phyloP scores from a whole-genome alignment of 2,329 filamentous ascomycete species.

The Verticillium longisporum region DNA sequence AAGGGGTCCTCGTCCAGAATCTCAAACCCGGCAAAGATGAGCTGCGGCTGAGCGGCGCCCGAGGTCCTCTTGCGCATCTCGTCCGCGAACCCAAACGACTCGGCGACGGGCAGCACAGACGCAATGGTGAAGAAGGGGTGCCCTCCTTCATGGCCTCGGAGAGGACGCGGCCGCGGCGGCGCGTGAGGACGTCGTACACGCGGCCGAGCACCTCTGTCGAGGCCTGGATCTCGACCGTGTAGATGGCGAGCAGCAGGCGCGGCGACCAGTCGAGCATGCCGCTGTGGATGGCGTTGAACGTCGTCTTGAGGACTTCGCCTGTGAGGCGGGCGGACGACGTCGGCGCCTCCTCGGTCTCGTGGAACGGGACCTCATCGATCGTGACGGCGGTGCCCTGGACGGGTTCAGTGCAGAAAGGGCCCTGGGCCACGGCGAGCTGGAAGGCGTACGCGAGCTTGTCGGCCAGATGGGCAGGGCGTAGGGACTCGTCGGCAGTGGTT shows the following conservation, averaged over 20 bases:
- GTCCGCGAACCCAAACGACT: conserved; percentile 92
- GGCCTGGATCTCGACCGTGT: conserved; percentile 94
- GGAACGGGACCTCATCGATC: conserved; percentile 68
- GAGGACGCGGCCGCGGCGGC: conserved; percentile 81
- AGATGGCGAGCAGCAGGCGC: conserved; percentile 94
- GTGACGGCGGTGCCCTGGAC: conserved; percentile 90
- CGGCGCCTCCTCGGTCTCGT: conserved; percentile 36
- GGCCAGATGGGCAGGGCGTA: conserved; percentile 63
- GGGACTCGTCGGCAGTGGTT: conserved; percentile 37
- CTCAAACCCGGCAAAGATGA: conserved; percentile 90
- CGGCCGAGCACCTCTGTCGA: conserved; percentile 91
- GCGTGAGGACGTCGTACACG: conserved; percentile 96
- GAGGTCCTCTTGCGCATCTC: conserved; percentile 94
- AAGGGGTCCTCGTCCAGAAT: conserved; percentile 92
- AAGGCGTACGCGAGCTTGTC: conserved; percentile 94
- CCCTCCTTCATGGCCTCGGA: conserved; percentile 91
- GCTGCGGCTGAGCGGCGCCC: conserved; percentile 83
- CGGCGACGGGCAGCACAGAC: conserved; percentile 80
- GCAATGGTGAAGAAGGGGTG: conserved; percentile 95
- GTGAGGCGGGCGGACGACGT: conserved; percentile 63
- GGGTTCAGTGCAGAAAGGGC: conserved; percentile 86
- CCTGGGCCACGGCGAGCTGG: conserved; percentile 83
- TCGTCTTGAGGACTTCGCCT: conserved; percentile 85
- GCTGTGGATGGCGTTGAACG: conserved; percentile 73
- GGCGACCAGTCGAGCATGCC: conserved; percentile 96